Base-by-base conservation (phyloP, 2,329 filamentous ascomycete species). In the Phyllosticta ampelicida region DNA sequence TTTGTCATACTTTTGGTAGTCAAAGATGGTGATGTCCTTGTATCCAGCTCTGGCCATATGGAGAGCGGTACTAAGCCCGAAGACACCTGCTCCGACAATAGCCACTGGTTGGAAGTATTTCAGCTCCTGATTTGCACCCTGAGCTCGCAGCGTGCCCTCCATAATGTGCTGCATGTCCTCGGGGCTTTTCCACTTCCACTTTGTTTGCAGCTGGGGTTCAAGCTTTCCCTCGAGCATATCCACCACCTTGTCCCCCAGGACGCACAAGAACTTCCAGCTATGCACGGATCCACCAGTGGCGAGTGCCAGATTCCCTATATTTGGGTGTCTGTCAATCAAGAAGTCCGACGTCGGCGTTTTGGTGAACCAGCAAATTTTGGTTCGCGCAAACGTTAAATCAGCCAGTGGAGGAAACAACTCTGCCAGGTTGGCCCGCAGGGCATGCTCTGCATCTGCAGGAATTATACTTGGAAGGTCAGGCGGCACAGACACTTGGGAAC, bases 241-340 rank as follows among this genome's bases (percentile, higher is more conserved):
- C 0, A 78, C 73, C 9, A 84, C 77, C 60, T 73, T 75, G 28
- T 78, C 76, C 1, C 82, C 81, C 61, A 85, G 75, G 2, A 79
- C 78, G 0, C 82, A 82, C 51, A 84, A 64, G 60, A 82, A 85
- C 63, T 85, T 85, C 67, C 84, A 85, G 0, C 74, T 83, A 66
- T 85, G 83, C 0, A 83, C 83, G 20, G 77, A 80, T 0, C 83
- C 84, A 0, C 81, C 83, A 0, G 82, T 85, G 1, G 81, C 81
- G 0, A 85, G 74, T 63, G 84, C 79, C 0, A 86, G 64, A 10
- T 71, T 65, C 56, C 68, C 65, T 61, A 76, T 78, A 13, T 63
- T 68, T 0, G 80, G 79, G 53, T 82, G 77, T 56, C 75, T 74
- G 48, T 77, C 74, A 44, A 84, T 74, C 5, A 84, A 68, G 62